A percentile compares a stretch with the other conserved stretches of the same genome.
Conservation (phyloP, 1,139 yeast genomes). For the Debaryomyces udenii region DNA sequence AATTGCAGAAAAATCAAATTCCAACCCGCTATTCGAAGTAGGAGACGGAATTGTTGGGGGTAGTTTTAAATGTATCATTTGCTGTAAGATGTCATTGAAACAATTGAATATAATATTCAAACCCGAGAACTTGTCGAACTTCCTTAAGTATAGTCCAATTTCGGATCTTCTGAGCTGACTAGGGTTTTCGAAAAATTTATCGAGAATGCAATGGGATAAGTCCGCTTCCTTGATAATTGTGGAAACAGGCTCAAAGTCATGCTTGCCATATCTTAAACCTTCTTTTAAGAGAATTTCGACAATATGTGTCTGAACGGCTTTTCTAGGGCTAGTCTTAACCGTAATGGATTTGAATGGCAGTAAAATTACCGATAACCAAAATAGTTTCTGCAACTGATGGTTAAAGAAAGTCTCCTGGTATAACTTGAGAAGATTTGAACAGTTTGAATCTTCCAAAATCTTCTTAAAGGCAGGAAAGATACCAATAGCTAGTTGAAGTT, state of each 20-base stretch:
- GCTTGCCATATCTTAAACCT: conserved; percentile 68
- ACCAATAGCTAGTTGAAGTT: conserved; percentile 24
- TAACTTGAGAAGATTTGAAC: conserved; percentile 12
- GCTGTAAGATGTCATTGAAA: conserved; percentile 29
- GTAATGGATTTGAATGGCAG: conserved; percentile 49
- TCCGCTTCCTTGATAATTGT: conserved; percentile 31
- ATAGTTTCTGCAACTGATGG: conserved; percentile 33
- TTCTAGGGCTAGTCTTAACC: conserved; percentile 43
- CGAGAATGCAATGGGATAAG: conserved; percentile 18
- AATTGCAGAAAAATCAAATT: conserved; percentile 1
- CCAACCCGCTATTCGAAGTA: not conserved
- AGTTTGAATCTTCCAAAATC: conserved; percentile 9
- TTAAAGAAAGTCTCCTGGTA: conserved; percentile 16
- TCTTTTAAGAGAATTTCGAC: conserved; percentile 58
- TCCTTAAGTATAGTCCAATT: conserved; percentile 61
- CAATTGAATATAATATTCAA: conserved; percentile 42
- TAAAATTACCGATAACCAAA: conserved; percentile 53
- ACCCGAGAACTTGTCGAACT: conserved; percentile 55
- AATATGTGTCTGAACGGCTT: conserved; percentile 33
- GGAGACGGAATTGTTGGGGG: conserved; percentile 2
- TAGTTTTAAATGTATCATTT: not conserved
- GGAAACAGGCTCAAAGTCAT: conserved; percentile 55
- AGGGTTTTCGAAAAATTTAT: conserved; percentile 23
- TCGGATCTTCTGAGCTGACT: conserved; percentile 50
- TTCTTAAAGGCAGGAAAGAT: conserved; percentile 25